phyloP scores from a whole-genome alignment of 805 yeast species.

The Saccharomycopsis sp. region DNA sequence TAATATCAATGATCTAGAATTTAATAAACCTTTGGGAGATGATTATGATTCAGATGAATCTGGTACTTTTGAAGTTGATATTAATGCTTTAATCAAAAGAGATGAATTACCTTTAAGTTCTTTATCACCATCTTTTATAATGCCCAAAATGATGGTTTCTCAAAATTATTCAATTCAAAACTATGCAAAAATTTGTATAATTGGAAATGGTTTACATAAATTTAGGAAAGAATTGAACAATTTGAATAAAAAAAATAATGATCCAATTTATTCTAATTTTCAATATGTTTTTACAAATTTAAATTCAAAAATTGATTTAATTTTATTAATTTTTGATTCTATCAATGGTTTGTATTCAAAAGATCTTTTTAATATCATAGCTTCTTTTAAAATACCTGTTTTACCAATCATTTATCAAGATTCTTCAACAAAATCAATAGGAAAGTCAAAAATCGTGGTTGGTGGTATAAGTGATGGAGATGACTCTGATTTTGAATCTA shows the following conservation, averaged over 20 bases:
- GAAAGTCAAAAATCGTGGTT: neutral
- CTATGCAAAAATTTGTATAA: constrained; percentile 11
- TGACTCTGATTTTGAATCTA: constrained; percentile 1
- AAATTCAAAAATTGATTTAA: constrained; percentile 15
- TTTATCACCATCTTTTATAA: constrained; percentile 14
- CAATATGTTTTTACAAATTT: constrained; percentile 16
- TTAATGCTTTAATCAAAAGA: constrained; percentile 11
- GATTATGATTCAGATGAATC: constrained; percentile 16
- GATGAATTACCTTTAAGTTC: neutral
- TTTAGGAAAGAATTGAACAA: constrained; percentile 10
- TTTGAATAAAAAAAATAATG: neutral
- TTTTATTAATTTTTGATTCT: constrained; percentile 15
- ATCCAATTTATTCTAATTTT: neutral
- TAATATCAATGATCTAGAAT: neutral
- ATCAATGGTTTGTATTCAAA: constrained; percentile 14
- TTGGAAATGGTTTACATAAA: constrained; percentile 12
- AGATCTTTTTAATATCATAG: constrained; percentile 13
- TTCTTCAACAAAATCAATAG: neutral
- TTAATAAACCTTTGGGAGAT: neutral
- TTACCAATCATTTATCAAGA: constrained; percentile 13
- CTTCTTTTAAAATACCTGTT: constrained; percentile 10
- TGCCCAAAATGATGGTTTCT: constrained; percentile 17
- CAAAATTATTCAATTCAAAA: neutral
- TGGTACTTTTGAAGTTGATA: constrained; percentile 17
- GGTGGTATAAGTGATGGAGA: constrained; percentile 12